Percentiles rank a stretch among this genome's conserved stretches.
Evolutionary conservation across 768 basidiomycete species (phyloP).

Genomic region (Rhodotorula babjevae): DNA sequence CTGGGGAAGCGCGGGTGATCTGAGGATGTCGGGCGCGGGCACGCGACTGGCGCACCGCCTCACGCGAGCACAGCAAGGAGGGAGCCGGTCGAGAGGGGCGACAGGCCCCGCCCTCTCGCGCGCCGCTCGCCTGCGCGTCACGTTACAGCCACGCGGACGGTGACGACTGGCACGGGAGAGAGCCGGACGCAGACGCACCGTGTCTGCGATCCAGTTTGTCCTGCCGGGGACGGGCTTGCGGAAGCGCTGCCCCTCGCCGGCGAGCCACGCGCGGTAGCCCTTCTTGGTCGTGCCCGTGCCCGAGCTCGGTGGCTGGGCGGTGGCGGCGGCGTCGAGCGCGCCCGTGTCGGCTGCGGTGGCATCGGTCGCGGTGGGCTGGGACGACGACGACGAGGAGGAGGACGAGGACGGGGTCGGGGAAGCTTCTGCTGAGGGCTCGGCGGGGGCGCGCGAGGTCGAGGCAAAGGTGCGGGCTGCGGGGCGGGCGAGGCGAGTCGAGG

Average conservation of each 20-base stretch:
- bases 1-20: no score
- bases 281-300: background rate
- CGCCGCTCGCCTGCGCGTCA: no score
- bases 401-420: no score
- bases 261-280: constrained; percentile 34
- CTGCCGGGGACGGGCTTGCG: constrained; percentile 7
- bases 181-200: no score
- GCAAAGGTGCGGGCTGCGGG: constrained; percentile 5
- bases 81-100: no score
- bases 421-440: constrained; percentile 7
- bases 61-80: no score
- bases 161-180: no score
- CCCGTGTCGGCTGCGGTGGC: background rate
- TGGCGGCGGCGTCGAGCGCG: background rate
- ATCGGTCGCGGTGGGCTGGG: constrained; percentile 7
- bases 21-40: background rate
- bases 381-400: constrained; percentile 10
- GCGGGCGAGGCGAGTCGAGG: background rate
- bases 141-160: no score
- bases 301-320: background rate
- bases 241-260: constrained; percentile 31
- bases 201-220: constrained; percentile 40
- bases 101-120: no score
- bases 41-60: background rate
- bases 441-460: constrained; percentile 6